Evolutionary conservation across 495 filamentous ascomycete species (phyloP).

Genomic region (Acidiella bohemica): DNA sequence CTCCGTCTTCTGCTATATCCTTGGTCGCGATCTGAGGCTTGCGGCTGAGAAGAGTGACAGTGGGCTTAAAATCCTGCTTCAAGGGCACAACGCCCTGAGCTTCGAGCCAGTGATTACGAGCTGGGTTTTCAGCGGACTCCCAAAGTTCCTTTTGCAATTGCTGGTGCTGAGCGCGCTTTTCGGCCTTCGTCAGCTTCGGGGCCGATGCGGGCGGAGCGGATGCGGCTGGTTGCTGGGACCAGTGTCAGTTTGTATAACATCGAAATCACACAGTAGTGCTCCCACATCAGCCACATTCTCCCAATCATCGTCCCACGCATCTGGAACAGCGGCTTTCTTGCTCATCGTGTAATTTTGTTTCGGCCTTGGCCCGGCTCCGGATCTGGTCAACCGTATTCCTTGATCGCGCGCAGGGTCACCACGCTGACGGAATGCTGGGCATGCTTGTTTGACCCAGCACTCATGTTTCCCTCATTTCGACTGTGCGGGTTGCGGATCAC

Average conservation of each 20-base stretch:
- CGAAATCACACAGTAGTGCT: too few species aligned
- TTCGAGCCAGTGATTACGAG: conserved; percentile 61
- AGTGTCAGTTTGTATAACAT: too few species aligned
- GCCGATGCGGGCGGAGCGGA: not conserved
- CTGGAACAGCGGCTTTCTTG: not conserved
- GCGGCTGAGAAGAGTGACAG: conserved; percentile 69
- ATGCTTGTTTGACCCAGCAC: too few species aligned
- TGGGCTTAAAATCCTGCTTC: conserved; percentile 68
- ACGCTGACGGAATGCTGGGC: too few species aligned
- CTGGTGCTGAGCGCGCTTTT: conserved; percentile 65
- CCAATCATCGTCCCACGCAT: not conserved
- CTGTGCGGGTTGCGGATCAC: too few species aligned
- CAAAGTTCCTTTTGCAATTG: conserved; percentile 75
- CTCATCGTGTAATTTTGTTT: too few species aligned
- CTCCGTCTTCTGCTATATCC: conserved; percentile 41
- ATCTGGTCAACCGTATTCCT: too few species aligned
- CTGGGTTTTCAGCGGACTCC: conserved; percentile 65
- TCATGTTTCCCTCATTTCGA: too few species aligned
- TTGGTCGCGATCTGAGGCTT: conserved; percentile 44
- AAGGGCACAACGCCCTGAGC: conserved; percentile 53
- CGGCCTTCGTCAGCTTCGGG: conserved; percentile 53
- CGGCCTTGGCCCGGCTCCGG: too few species aligned
- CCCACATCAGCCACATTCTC: not conserved
- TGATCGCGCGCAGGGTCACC: too few species aligned
- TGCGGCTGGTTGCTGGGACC: not conserved